Percentiles rank a stretch among this genome's conserved stretches.
phyloP scores from a whole-genome alignment of 441 rosid genomes.

The Manihot esculenta region DNA sequence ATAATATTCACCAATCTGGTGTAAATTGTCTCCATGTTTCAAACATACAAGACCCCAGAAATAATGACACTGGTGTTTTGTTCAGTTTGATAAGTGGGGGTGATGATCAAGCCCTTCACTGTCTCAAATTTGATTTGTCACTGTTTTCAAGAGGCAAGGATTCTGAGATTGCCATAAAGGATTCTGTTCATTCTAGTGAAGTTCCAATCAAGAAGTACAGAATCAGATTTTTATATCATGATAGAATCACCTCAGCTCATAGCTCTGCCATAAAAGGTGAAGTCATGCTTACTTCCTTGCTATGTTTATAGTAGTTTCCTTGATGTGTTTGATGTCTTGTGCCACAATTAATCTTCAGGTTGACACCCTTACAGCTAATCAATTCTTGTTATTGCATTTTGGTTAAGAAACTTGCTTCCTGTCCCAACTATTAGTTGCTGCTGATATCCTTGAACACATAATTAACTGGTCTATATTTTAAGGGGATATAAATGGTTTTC shows the following conservation, averaged over 20 bases:
- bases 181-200: conserved; percentile 21
- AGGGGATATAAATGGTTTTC: background rate
- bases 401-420: background rate
- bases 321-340: conserved; percentile 3
- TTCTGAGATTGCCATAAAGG: conserved; percentile 21
- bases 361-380: background rate
- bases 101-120: conserved; percentile 90
- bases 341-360: background rate
- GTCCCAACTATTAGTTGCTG: background rate
- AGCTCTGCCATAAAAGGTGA: conserved; percentile 93
- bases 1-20: conserved; percentile 77
- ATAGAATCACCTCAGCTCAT: conserved; percentile 66
- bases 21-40: conserved; percentile 85
- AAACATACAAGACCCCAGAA: conserved; percentile 34
- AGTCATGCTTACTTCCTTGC: background rate
- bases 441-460: background rate
- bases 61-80: conserved; percentile 33
- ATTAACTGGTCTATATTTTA: conserved; percentile 9
- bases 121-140: conserved; percentile 46
- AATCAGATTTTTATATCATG: conserved; percentile 46
- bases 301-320: background rate
- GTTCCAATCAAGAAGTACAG: conserved; percentile 34
- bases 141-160: conserved; percentile 19
- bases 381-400: background rate
- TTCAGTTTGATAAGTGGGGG: conserved; percentile 77